Evolutionary conservation across 768 basidiomycete species (phyloP).

Genomic region (Trametes cubensis): DNA sequence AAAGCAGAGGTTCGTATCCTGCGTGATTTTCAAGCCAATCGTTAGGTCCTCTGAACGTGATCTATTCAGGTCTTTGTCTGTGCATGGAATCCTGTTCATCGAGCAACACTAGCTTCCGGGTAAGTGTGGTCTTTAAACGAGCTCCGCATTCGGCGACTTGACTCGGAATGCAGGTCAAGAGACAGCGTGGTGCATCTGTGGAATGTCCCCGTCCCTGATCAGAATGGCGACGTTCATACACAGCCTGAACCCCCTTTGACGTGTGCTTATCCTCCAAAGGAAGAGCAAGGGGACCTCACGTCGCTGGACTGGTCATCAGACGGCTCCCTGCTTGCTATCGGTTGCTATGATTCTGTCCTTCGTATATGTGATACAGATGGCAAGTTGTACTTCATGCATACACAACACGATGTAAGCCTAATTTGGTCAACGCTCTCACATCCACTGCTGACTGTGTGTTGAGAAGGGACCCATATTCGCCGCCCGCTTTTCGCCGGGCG

Average conservation of each 20-base stretch:
- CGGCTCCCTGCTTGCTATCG: slow-evolving; percentile 74
- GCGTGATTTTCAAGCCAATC: slow-evolving; percentile 2
- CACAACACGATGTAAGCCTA: slow-evolving; percentile 62
- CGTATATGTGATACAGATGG: slow-evolving; percentile 68
- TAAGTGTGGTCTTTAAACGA: slow-evolving; percentile 36
- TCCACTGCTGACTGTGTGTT: slow-evolving; percentile 24
- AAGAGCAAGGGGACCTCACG: slow-evolving; percentile 65
- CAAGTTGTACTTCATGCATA: slow-evolving; percentile 61
- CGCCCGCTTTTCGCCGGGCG: slow-evolving; percentile 72
- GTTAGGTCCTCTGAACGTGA: neutral
- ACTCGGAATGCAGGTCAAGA: slow-evolving; percentile 52
- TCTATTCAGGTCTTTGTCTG: slow-evolving; percentile 74
- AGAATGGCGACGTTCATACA: neutral
- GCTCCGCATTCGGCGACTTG: neutral
- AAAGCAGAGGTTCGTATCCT: slow-evolving; percentile 34
- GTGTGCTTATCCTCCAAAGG: slow-evolving; percentile 52
- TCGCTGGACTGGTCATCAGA: slow-evolving; percentile 77
- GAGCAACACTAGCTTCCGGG: slow-evolving; percentile 73
- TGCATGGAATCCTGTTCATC: slow-evolving; percentile 71
- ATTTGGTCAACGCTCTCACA: neutral
- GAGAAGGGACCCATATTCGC: slow-evolving; percentile 82
- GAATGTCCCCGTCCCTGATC: slow-evolving; percentile 52
- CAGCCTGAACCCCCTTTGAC: slow-evolving; percentile 29
- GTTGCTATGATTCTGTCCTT: slow-evolving; percentile 74
- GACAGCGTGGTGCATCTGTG: slow-evolving; percentile 77